Evolutionary conservation across 768 basidiomycete species (phyloP), one percentile per base, ranked within the genome.

Genomic region (Podaxis sp.): DNA sequence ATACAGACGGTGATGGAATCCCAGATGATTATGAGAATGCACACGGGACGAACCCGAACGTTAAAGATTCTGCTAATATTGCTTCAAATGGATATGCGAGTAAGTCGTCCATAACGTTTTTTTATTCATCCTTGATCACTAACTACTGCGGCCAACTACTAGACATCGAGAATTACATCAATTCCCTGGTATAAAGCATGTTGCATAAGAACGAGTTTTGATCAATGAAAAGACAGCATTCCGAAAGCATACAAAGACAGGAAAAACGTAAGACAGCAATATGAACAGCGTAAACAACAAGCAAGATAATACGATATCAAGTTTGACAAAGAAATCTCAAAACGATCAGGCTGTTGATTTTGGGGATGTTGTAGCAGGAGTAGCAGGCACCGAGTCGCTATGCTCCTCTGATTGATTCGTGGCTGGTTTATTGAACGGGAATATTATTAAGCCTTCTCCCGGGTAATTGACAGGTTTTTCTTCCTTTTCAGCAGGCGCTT

Each of bases 111-210:
- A 28, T 46, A n/a, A 17, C 8, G 24, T 36, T 2, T 33, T 26
- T 36, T 41, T 20, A 28, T 41, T 24, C 17, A 1, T 56, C 44
- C 17, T n/a, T 41, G 24, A 22, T 54, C 30, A 44, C 58, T 56
- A 15, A 60, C 24, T 33, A 26, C 41, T 50, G 13, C 49, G 53
- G n/a, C 17, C 26, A 48, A 60, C 22, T 37, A 30, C 46, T 44
- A 76, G 75, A 76, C 55, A 76, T 77, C 41, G 75, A 77, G 60
- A 76, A 76, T 63, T 76, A 75, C 52, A 68, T 73, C 63, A 76
- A 76, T 58, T 76, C 75, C 7, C 66, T 76, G 64, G 71, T 74
- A 46, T 67, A 62, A 63, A 61, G 15, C 33, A 40, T 56, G 53
- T 64, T 28, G 48, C 33, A 46, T 61, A 58, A 24, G 22, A n/a